Evolutionary conservation across 192 early-diverging fungal genomes (phyloP).

Genomic region (Rhizophagus clarus): DNA sequence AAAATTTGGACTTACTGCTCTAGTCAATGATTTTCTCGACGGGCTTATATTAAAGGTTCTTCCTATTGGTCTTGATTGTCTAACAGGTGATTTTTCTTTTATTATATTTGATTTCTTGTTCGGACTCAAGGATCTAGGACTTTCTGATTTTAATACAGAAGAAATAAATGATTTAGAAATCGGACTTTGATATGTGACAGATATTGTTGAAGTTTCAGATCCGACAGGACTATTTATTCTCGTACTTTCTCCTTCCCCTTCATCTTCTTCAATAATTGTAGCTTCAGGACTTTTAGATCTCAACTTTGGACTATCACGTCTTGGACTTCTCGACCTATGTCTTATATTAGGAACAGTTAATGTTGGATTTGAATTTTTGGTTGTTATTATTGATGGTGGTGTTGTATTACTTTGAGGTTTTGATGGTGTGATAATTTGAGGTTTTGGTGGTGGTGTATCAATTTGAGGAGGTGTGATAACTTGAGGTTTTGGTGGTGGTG

Average conservation of each 20-base stretch:
- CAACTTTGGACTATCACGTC: not conserved
- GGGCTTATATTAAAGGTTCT: not conserved
- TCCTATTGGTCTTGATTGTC: not conserved
- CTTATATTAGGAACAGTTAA: not conserved
- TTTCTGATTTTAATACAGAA: not conserved
- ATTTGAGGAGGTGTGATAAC: too few species aligned
- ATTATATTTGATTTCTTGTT: not conserved
- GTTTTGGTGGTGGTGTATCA: too few species aligned
- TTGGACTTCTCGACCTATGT: not conserved
- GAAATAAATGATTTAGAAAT: not conserved
- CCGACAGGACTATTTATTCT: not conserved
- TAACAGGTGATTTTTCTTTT: not conserved
- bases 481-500: too few species aligned
- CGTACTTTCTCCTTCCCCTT: not conserved
- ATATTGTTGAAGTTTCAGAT: not conserved
- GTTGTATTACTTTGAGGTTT: too few species aligned
- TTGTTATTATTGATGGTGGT: not conserved
- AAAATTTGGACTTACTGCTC: not conserved
- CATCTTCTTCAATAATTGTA: not conserved
- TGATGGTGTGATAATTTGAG: too few species aligned
- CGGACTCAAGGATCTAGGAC: too few species aligned
- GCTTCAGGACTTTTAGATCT: not conserved
- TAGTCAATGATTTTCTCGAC: not conserved
- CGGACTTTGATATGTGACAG: not conserved
- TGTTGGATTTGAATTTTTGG: not conserved